These are phyloP conservation scores for Dioscorea dumetorum DNA, from an alignment of 106 monocot species.

Conservation along the genomic window DNA sequence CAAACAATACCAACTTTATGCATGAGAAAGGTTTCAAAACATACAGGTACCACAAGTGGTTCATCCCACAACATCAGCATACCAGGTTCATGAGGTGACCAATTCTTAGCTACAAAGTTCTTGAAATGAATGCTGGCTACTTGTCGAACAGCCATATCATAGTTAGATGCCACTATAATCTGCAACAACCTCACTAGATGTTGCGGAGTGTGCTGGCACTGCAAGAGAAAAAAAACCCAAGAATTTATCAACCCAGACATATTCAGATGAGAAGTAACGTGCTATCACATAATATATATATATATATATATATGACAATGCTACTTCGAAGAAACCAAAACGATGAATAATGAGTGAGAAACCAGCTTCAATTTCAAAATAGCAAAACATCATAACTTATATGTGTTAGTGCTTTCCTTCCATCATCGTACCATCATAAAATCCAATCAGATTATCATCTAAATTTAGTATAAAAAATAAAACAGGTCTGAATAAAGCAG, in stretches of 20 bases:
- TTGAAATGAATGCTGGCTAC: constrained; percentile 99
- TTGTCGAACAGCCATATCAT: constrained; percentile 85
- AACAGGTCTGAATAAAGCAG: too few relatives aligned
- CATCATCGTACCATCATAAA: too few relatives aligned
- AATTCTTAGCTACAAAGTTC: constrained; percentile 91
- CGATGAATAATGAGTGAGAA: too few relatives aligned
- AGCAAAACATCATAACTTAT: too few relatives aligned
- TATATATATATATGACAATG: too few relatives aligned
- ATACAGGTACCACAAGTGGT: neutral
- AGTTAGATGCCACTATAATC: constrained; percentile 68
- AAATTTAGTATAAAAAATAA: too few relatives aligned
- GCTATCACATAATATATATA: too few relatives aligned
- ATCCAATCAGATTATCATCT: too few relatives aligned
- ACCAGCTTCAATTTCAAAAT: neutral
- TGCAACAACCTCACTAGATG: constrained; percentile 87
- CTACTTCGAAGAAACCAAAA: too few relatives aligned
- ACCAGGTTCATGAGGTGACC: constrained; percentile 83
- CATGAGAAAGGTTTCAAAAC: neutral
- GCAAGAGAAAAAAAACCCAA: constrained; percentile 4
- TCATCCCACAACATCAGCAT: constrained; percentile 1
- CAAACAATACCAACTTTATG: neutral
- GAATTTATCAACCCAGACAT: too few relatives aligned
- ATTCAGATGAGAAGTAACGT: too few relatives aligned
- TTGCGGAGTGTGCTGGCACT: constrained; percentile 87
- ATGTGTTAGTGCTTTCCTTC: too few relatives aligned